Percentiles rank a stretch among this genome's conserved stretches.
These are phyloP conservation scores for Aureobasidium mangrovei DNA, from an alignment of 2,329 filamentous ascomycete genomes.

Conservation along the genomic window DNA sequence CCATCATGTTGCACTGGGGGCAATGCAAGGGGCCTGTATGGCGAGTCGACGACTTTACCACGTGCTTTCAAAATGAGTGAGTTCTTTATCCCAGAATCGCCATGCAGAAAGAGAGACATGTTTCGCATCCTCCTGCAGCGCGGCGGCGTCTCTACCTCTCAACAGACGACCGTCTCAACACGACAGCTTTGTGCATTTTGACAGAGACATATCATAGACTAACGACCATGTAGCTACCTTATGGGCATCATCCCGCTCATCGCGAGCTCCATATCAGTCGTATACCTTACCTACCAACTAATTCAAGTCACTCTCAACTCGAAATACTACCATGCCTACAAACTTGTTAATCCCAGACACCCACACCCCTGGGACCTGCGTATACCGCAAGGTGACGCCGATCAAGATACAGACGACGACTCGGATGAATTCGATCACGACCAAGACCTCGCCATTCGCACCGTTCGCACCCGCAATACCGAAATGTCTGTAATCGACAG, in stretches of 20 bases:
- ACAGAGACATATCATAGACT: no score
- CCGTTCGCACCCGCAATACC: constrained; percentile 41
- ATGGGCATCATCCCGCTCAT: constrained; percentile 70
- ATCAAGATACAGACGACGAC: constrained; percentile 32
- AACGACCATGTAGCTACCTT: constrained; percentile 52
- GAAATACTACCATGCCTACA: constrained; percentile 51
- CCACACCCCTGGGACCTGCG: constrained; percentile 30
- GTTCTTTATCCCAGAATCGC: constrained; percentile 26
- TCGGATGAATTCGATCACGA: constrained; percentile 52
- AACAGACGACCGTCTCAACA: no score
- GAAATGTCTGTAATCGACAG: constrained; percentile 53
- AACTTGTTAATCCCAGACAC: constrained; percentile 40
- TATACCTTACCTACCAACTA: constrained; percentile 54
- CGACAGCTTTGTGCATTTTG: no score
- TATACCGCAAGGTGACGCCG: constrained; percentile 19
- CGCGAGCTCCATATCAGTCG: constrained; percentile 59
- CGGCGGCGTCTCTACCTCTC: no score
- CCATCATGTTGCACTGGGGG: constrained; percentile 40
- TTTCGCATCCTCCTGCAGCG: neutral
- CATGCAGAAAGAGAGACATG: neutral
- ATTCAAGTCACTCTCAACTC: constrained; percentile 45
- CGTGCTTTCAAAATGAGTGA: constrained; percentile 59
- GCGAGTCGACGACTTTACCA: constrained; percentile 53
- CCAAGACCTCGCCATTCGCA: constrained; percentile 46
- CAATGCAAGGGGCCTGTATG: constrained; percentile 51